These are phyloP conservation scores for Yamadazyma atlantica DNA, from an alignment of 1,139 yeast genomes.

Conservation along the genomic window DNA sequence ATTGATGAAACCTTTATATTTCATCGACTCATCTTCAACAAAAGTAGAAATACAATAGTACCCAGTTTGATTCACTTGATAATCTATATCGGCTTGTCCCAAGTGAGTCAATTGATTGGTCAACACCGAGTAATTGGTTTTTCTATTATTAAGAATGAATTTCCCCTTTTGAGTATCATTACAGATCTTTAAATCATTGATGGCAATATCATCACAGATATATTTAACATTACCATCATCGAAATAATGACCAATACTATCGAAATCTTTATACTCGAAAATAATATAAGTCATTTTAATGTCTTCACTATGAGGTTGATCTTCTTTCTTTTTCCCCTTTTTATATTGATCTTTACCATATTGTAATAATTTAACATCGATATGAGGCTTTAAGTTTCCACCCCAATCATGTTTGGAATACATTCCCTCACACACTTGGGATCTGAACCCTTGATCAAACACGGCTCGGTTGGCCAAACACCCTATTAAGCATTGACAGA, in stretches of 20 bases:
- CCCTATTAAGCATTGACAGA: not conserved
- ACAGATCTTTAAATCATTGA: constrained; percentile 56
- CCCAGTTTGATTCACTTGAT: constrained; percentile 73
- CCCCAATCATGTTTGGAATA: constrained; percentile 88
- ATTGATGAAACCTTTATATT: constrained; percentile 64
- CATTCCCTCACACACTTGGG: constrained; percentile 86
- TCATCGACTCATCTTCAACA: constrained; percentile 36
- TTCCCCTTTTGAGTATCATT: constrained; percentile 52
- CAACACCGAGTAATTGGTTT: constrained; percentile 54
- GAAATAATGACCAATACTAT: constrained; percentile 56
- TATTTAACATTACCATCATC: constrained; percentile 45
- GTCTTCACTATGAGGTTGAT: constrained; percentile 25
- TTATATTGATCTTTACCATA: constrained; percentile 37
- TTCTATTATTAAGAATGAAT: constrained; percentile 52
- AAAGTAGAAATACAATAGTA: constrained; percentile 87
- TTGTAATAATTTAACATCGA: constrained; percentile 45
- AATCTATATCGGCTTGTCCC: constrained; percentile 62
- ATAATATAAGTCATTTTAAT: constrained; percentile 64
- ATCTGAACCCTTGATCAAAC: constrained; percentile 42
- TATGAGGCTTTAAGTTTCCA: constrained; percentile 67
- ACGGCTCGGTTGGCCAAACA: constrained; percentile 47
- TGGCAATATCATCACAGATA: constrained; percentile 75
- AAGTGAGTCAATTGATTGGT: constrained; percentile 54
- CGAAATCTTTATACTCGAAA: constrained; percentile 81
- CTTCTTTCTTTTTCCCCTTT: constrained; percentile 17